These are phyloP conservation scores for Pseudisothecium myosuroides DNA, from an alignment of 225 moss, liverwort and hornwort species.

Conservation along the genomic window DNA sequence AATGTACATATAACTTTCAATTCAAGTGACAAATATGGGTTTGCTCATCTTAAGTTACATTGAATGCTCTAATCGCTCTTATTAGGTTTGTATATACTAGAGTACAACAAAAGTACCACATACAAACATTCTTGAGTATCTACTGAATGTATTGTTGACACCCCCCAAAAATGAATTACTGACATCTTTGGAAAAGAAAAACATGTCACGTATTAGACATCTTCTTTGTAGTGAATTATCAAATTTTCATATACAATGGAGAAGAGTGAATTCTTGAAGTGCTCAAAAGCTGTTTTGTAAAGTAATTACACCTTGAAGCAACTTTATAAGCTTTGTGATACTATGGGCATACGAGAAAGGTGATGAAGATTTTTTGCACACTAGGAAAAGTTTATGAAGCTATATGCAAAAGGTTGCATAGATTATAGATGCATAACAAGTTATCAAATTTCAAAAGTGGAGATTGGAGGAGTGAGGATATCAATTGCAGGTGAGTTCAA, in stretches of 20 bases:
- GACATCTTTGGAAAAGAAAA: background rate
- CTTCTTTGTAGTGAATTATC: background rate
- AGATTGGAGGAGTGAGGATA: background rate
- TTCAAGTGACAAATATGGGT: background rate
- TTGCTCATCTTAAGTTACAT: background rate
- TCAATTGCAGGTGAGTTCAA: background rate
- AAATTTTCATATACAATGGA: background rate
- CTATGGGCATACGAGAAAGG: background rate
- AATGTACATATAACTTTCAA: background rate
- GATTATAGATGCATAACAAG: background rate
- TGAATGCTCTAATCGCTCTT: background rate
- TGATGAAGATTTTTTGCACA: too few species aligned
- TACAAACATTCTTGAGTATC: too few species aligned
- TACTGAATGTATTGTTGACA: background rate
- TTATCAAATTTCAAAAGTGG: background rate
- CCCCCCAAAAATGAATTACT: background rate
- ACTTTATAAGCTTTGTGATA: background rate
- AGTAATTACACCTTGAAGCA: background rate
- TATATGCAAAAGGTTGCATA: background rate
- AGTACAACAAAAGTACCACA: background rate
- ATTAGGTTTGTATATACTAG: background rate
- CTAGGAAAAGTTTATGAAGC: background rate
- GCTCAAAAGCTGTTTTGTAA: accelerated
- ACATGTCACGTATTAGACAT: background rate
- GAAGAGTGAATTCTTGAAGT: background rate